Base-by-base conservation (phyloP, 129 eudicot species). In the Helichrysum umbraculigerum region DNA sequence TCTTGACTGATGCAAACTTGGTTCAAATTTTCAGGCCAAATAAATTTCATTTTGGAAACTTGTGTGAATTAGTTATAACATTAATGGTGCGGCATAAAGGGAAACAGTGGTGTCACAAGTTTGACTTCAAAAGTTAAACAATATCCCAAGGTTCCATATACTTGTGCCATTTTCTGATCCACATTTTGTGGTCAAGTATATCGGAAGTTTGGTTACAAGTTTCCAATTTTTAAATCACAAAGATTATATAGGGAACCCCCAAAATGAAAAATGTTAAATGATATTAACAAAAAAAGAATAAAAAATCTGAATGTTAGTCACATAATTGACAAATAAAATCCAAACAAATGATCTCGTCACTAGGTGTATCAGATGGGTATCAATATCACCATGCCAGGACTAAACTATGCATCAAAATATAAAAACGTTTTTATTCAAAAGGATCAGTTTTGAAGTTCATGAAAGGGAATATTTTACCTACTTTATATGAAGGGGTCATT, bases 91-190 rank as follows among this genome's bases (percentile, higher is more conserved):
- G 12, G n/a, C 14, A n/a, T 44, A 42, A 63, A 15, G 33, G 30
- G 61, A 57, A 68, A 35, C 15, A 28, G 39, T 29, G 29, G 47
- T 35, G 74, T 34, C 65, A 32, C 11, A 14, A 33, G 5, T 73
- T 65, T 64, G 72, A 66, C 66, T 33, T 76, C 66, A 65, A 76
- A 37, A 65, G 65, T 75, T 72, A 50, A 65, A 64, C 32, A 5
- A 0, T 11, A 5, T 17, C 44, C 67, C 7, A 33, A 73, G 57
- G 37, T 73, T 58, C 37, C 37, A 35, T 16, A 39, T 34, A 32
- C 19, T 30, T 33, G 3, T 65, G 44, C 8, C 70, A 65, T 15
- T 32, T 32, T 30, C 47, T 22, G 14, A 22, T 57, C 52, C 22
- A 72, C 67, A 58, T 12, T 20, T 35, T 35, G 68, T 72, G 4